Evolutionary conservation across 352 stramenopile genomes (phyloP).

Genomic region (Thalassiosira mediterranea): DNA sequence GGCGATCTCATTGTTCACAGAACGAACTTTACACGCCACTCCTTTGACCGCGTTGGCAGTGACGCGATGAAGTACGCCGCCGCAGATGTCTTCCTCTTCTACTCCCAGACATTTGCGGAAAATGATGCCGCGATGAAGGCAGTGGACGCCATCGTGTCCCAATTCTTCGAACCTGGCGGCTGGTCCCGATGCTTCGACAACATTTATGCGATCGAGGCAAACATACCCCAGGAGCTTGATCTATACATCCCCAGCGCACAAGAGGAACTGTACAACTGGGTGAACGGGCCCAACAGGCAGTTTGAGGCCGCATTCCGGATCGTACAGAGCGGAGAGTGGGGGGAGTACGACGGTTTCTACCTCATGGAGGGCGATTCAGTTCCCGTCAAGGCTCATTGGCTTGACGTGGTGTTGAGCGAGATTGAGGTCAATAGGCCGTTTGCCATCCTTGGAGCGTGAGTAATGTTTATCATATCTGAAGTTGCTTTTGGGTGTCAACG

Average conservation of each 20-base stretch:
- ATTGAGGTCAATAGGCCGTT: no score
- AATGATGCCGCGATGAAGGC: conserved; percentile 55
- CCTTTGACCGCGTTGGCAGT: conserved; percentile 35
- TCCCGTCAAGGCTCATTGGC: conserved; percentile 64
- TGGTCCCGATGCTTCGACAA: conserved; percentile 69
- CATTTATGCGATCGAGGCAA: conserved; percentile 65
- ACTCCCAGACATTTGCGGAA: conserved; percentile 65
- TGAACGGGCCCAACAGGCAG: conserved; percentile 71
- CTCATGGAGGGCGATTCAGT: conserved; percentile 75
- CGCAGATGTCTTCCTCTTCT: conserved; percentile 72
- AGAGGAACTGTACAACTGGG: conserved; percentile 61
- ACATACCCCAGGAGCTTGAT: conserved; percentile 60
- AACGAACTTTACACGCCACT: conserved; percentile 17
- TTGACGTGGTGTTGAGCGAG: conserved; percentile 66
- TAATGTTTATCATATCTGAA: no score
- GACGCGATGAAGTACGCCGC: conserved; percentile 48
- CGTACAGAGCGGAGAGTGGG: conserved; percentile 64
- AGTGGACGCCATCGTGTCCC: conserved; percentile 60
- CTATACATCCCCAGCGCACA: conserved; percentile 56
- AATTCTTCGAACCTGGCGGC: conserved; percentile 63
- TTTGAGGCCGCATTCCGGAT: conserved; percentile 68
- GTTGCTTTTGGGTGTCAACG: no score
- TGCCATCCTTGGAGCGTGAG: no score
- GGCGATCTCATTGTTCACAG: conserved; percentile 26
- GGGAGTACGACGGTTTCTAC: no score